These are phyloP conservation scores for Candida krabiensis DNA, from an alignment of 805 yeast genomes.

Conservation along the genomic window DNA sequence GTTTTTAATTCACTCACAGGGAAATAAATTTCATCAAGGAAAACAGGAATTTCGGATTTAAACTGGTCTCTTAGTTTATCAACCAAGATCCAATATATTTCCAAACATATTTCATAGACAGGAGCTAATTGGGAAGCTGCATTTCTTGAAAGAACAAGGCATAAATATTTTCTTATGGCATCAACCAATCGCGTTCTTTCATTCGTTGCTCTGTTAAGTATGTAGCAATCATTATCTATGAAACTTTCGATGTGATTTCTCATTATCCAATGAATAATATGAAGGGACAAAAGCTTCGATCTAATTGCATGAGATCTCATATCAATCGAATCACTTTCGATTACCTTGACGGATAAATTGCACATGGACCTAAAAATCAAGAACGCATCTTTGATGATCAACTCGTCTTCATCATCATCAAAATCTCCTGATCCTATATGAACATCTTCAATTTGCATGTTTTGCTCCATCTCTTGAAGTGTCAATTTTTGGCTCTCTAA, in stretches of 20 bases:
- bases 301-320: constrained; percentile 91
- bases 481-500: constrained; percentile 40
- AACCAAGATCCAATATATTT: constrained; percentile 88
- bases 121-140: constrained; percentile 92
- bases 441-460: constrained; percentile 52
- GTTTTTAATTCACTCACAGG: constrained; percentile 92
- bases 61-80: constrained; percentile 83
- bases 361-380: constrained; percentile 93
- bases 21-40: constrained; percentile 88
- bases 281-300: constrained; percentile 85
- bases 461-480: constrained; percentile 55
- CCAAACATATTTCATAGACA: constrained; percentile 86
- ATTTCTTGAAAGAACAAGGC: constrained; percentile 81
- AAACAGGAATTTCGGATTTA: constrained; percentile 91
- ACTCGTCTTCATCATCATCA: constrained; percentile 58
- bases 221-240: constrained; percentile 53
- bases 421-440: constrained; percentile 46
- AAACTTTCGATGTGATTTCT: constrained; percentile 85
- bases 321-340: constrained; percentile 75
- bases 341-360: constrained; percentile 79
- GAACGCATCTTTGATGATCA: constrained; percentile 86
- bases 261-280: constrained; percentile 81
- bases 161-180: constrained; percentile 80
- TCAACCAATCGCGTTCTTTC: constrained; percentile 66
- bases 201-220: constrained; percentile 49